A percentile compares a stretch with the other conserved stretches of the same genome.
Evolutionary conservation across 2,329 filamentous ascomycete genomes (phyloP).

Genomic region (Ophiostoma montium): DNA sequence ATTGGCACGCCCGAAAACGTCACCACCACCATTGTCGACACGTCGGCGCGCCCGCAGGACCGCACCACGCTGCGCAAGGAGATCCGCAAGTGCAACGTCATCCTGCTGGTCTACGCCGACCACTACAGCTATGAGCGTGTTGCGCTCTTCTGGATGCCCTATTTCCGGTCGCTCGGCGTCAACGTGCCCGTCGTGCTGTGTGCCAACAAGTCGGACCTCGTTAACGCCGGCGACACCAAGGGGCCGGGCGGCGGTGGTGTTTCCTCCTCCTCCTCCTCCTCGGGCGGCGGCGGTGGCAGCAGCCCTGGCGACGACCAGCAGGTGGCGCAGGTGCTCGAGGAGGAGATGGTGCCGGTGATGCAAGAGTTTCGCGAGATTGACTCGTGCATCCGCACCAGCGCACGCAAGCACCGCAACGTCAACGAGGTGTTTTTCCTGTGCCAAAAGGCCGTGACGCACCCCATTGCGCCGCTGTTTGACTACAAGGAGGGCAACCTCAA

Average conservation of each 20-base stretch:
- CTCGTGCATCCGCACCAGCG: slow-evolving; percentile 89
- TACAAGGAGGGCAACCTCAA: slow-evolving; percentile 85
- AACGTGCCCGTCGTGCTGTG: slow-evolving; percentile 96
- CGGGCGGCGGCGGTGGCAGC: not conserved
- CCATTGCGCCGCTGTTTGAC: slow-evolving; percentile 91
- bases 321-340: slow-evolving; percentile 75
- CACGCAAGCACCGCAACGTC: slow-evolving; percentile 81
- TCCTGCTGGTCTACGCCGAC: slow-evolving; percentile 91
- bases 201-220: slow-evolving; percentile 89
- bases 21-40: slow-evolving; percentile 94
- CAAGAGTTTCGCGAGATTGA: slow-evolving; percentile 98
- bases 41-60: slow-evolving; percentile 87
- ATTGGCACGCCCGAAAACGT: slow-evolving; percentile 93
- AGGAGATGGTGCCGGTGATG: slow-evolving; percentile 98
- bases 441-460: slow-evolving; percentile 94
- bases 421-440: slow-evolving; percentile 96
- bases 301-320: slow-evolving; percentile 37
- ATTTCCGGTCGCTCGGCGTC: slow-evolving; percentile 93
- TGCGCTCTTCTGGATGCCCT: slow-evolving; percentile 95
- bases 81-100: slow-evolving; percentile 93
- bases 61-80: slow-evolving; percentile 81
- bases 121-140: slow-evolving; percentile 98
- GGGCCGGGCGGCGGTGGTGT: not conserved
- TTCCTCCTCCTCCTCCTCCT: not conserved
- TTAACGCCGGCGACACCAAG: not conserved